phyloP scores from a whole-genome alignment of 176 grass and related monocot genomes.

The Urochloa ruziziensis region DNA sequence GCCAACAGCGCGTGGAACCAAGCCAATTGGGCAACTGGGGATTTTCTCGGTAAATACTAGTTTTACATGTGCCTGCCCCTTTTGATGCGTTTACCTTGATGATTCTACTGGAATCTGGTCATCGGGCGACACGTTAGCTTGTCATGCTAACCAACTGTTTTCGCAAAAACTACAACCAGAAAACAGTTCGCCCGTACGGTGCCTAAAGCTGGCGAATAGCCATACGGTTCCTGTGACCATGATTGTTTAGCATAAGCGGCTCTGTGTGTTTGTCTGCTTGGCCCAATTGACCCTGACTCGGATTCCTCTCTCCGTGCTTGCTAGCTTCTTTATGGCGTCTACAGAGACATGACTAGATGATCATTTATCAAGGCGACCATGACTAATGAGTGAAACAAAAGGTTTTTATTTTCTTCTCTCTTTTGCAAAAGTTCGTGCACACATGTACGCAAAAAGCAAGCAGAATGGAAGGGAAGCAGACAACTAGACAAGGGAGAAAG shows the following conservation, averaged over 20 bases:
- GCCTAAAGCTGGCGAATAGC: neutral
- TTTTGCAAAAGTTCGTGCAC: neutral
- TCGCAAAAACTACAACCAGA: neutral
- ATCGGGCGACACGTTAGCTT: neutral
- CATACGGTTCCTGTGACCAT: neutral
- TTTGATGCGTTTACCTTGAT: neutral
- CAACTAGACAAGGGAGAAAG: neutral
- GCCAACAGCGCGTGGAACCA: neutral
- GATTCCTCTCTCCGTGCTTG: constrained; percentile 3
- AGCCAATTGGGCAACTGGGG: neutral
- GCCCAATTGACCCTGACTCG: constrained; percentile 23
- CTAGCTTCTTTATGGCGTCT: neutral
- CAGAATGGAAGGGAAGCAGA: neutral
- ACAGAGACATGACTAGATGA: neutral
- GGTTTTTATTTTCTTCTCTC: neutral
- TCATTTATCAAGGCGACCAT: neutral
- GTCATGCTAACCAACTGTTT: neutral
- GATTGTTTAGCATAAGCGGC: neutral
- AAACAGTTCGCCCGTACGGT: neutral
- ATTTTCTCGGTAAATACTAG: neutral
- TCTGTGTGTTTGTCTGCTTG: neutral
- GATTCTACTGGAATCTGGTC: neutral
- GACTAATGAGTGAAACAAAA: constrained; percentile 1
- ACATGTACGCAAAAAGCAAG: neutral
- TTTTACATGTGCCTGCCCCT: neutral